Base-by-base conservation (phyloP, 805 yeast genomes). In the Zygosaccharomyces pseudorouxii region DNA sequence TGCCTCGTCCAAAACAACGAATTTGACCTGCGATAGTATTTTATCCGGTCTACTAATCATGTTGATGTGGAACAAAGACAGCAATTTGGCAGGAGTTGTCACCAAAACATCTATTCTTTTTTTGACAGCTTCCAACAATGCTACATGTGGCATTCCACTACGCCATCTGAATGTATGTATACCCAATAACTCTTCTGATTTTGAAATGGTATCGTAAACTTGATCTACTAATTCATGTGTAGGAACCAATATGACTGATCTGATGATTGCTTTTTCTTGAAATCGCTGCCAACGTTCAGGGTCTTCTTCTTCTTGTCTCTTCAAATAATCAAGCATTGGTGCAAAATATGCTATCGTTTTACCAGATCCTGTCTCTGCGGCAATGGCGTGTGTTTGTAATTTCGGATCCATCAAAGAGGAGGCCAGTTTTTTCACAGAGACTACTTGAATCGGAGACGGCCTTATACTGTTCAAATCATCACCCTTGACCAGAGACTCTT, bases 311-410 rank as follows among this genome's bases (percentile, higher is more conserved):
- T 83, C 82, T 44, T 77, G 80, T 49, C 82, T 81, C 51, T 80
- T 78, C 53, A 90, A 66, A 53, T 78, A 80, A 42, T 88, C 84
- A 33, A 90, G 54, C 30, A 92, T 53, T 0, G 96, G 90, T 0
- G 86, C 80, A 51, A 93, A 62, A 60, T 90, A 92, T 0, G 97
- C 89, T 82, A 96, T 81, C 0, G 99, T 92, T 63, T 92, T 92
- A 7, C 99, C 99, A 0, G 96, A 85, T 0, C 99, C 99, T 0
- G 99, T 92, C 64, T 93, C 98, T 2, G 97, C 96, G 0, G 98
- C 97, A 47, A 92, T 67, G 2, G 93, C 80, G 71, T 80, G 88
- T 0, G 83, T 76, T 55, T 81, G 80, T 42, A 81, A 58, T 50
- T 73, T 69, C 6, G 63, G 64, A 22, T 66, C 67, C 69, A 66